These are phyloP conservation scores for Chenopodium berlandieri DNA, from an alignment of 148 eudicot species.

Conservation along the genomic window DNA sequence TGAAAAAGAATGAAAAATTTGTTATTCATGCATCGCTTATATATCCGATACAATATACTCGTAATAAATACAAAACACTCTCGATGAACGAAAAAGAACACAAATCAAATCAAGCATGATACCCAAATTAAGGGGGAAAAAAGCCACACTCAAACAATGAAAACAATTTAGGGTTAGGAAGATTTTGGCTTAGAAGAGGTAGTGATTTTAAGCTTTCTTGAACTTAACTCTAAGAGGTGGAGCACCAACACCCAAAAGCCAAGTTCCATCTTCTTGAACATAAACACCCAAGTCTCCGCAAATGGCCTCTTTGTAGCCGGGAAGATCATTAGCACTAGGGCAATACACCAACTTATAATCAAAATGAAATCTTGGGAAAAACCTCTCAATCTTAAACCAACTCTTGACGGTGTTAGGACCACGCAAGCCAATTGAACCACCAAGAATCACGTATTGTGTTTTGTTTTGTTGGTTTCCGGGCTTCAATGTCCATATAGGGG, in stretches of 20 bases:
- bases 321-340: conserved; percentile 19
- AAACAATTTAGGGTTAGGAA: not conserved
- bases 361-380: not conserved
- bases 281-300: conserved; percentile 47
- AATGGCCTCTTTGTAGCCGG: conserved; percentile 14
- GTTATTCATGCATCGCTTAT: no score
- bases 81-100: no score
- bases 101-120: no score
- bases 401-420: conserved; percentile 24
- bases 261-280: conserved; percentile 26
- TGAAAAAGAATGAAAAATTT: no score
- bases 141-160: not conserved
- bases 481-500: conserved; percentile 31
- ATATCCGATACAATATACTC: no score
- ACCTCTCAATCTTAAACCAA: conserved; percentile 43
- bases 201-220: not conserved
- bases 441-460: conserved; percentile 36
- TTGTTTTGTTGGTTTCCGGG: conserved; percentile 16
- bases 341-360: conserved; percentile 49
- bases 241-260: conserved; percentile 43
- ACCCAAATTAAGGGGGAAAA: no score
- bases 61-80: no score
- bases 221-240: conserved; percentile 38
- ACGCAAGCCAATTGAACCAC: conserved; percentile 27
- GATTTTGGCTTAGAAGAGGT: not conserved